These are phyloP conservation scores for Ascobolus immersus DNA, from an alignment of 495 filamentous ascomycete species.

Conservation along the genomic window DNA sequence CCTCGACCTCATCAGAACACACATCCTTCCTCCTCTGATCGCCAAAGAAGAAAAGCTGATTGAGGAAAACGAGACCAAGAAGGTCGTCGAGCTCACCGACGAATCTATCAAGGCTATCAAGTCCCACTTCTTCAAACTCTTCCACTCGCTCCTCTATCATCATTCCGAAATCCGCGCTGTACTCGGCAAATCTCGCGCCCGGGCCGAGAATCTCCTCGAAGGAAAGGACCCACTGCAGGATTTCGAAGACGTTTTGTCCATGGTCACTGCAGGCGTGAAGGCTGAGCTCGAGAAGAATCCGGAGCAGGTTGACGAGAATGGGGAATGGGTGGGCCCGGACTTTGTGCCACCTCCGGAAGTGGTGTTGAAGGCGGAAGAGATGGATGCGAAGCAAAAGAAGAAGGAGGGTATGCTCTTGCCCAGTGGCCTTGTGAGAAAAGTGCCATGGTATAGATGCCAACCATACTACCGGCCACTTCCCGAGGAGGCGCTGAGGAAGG, in stretches of 20 bases:
- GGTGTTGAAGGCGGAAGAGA: constrained; percentile 7
- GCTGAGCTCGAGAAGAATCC: constrained; percentile 38
- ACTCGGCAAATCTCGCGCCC: constrained; percentile 33
- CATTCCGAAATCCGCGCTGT: constrained; percentile 63
- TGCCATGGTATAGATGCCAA: constrained; percentile 81
- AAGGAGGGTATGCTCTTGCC: constrained; percentile 8
- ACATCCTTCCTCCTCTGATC: constrained; percentile 28
- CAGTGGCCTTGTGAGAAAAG: constrained; percentile 5
- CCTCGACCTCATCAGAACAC: constrained; percentile 59
- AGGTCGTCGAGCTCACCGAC: constrained; percentile 46
- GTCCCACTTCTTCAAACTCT: constrained; percentile 75
- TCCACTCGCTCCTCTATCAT: constrained; percentile 48
- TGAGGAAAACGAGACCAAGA: constrained; percentile 19
- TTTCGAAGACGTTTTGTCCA: constrained; percentile 42
- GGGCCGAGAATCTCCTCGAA: too few species aligned
- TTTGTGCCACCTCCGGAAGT: constrained; percentile 12
- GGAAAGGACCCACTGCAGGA: constrained; percentile 20
- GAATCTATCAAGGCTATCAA: too few species aligned
- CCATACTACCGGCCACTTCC: constrained; percentile 71
- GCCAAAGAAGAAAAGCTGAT: constrained; percentile 6
- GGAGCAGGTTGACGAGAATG: constrained; percentile 24
- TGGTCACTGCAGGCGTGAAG: constrained; percentile 45
- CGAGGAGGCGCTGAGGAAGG: constrained; percentile 63
- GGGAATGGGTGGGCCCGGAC: constrained; percentile 13
- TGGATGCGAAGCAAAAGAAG: constrained; percentile 8